Conservation (phyloP, 768 basidiomycete genomes). For the Amanita brunnescens region DNA sequence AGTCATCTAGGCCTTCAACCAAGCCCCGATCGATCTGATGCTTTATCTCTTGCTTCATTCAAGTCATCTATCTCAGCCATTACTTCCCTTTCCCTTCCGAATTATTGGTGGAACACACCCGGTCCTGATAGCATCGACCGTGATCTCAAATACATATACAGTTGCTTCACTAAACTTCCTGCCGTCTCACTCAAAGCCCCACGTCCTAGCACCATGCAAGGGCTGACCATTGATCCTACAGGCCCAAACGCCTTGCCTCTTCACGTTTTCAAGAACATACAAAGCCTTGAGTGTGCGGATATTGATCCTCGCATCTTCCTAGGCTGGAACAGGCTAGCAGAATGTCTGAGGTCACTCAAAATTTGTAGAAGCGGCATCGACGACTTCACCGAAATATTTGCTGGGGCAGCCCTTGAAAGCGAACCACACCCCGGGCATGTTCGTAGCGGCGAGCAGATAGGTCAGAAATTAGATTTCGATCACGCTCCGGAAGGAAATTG, state of each 20-base stretch:
- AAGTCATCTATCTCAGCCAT: slow-evolving; percentile 71
- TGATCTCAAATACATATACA: slow-evolving; percentile 82
- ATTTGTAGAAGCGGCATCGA: slow-evolving; percentile 75
- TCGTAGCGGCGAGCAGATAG: not conserved
- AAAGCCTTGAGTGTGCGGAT: slow-evolving; percentile 64
- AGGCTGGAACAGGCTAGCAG: slow-evolving; percentile 76
- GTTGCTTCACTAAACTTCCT: slow-evolving; percentile 85
- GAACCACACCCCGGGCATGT: slow-evolving; percentile 42
- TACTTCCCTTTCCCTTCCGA: slow-evolving; percentile 65
- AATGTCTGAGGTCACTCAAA: slow-evolving; percentile 63
- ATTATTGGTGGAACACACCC: slow-evolving; percentile 61
- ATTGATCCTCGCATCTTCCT: slow-evolving; percentile 76
- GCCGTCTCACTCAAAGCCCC: slow-evolving; percentile 63
- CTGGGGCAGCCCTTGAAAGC: slow-evolving; percentile 75
- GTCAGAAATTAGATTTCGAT: not conserved
- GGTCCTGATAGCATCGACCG: slow-evolving; percentile 53
- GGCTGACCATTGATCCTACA: slow-evolving; percentile 60
- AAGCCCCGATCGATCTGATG: slow-evolving; percentile 56
- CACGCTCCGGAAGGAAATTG: not conserved
- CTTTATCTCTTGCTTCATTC: slow-evolving; percentile 65
- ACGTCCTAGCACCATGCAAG: slow-evolving; percentile 54
- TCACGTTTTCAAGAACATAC: slow-evolving; percentile 78
- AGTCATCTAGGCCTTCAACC: slow-evolving; percentile 58
- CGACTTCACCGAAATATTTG: slow-evolving; percentile 70
- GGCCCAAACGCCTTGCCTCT: slow-evolving; percentile 72